A percentile compares a stretch with the other conserved stretches of the same genome.
phyloP scores from a whole-genome alignment of 164 flowering plant species.

The Tetrastigma voinierianum region DNA sequence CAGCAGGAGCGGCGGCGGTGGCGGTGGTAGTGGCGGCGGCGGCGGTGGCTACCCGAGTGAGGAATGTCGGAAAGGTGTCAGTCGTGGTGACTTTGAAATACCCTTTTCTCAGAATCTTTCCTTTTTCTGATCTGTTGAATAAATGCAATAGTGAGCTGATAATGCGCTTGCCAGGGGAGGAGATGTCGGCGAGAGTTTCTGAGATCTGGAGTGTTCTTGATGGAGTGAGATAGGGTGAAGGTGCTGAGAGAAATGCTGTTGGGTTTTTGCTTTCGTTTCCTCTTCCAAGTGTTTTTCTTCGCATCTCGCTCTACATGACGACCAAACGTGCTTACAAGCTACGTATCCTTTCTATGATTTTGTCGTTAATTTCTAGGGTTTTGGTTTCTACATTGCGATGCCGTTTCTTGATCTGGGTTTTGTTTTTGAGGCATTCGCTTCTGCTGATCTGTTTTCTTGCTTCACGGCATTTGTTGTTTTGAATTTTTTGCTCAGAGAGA shows the following conservation, averaged over 20 bases:
- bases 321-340: conserved; percentile 87
- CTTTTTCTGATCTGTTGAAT: neutral
- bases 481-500: neutral
- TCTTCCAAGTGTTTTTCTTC: neutral
- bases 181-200: neutral
- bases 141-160: neutral
- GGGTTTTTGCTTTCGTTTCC: conserved; percentile 8
- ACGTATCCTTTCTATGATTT: conserved; percentile 63
- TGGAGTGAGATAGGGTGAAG: neutral
- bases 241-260: neutral
- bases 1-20: too few species aligned
- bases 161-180: neutral
- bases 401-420: conserved; percentile 7
- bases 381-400: neutral
- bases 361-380: neutral
- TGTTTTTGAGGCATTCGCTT: neutral
- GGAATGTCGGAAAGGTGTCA: conserved; percentile 1
- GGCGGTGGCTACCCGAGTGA: neutral
- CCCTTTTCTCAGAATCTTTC: neutral
- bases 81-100: too few species aligned
- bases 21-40: too few species aligned
- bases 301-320: conserved; percentile 37
- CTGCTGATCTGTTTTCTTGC: neutral
- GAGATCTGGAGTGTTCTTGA: conserved; percentile 3
- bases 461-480: neutral